Evolutionary conservation across 306 rosid genomes (phyloP).

Genomic region (Begonia fuchsioides): DNA sequence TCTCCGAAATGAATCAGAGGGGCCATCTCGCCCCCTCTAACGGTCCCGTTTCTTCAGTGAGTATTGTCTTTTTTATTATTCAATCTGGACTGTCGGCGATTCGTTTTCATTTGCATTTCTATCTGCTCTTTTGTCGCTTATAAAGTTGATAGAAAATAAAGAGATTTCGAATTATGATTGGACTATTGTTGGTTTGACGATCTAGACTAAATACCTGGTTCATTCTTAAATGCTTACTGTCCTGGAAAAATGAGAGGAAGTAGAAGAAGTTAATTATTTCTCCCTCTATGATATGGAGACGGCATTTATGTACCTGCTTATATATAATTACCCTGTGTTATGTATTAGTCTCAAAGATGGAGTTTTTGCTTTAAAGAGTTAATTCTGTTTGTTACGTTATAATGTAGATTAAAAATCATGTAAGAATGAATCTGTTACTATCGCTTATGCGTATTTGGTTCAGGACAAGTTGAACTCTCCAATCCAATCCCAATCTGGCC

Average conservation of each 20-base stretch:
- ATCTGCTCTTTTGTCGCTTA: neutral
- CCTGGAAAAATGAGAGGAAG: too few relatives aligned
- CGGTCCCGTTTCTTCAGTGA: conserved; percentile 28
- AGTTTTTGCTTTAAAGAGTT: neutral
- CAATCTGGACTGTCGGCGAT: neutral
- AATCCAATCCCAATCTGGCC: conserved; percentile 19
- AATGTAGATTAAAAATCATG: neutral
- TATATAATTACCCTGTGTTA: too few relatives aligned
- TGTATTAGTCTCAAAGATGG: too few relatives aligned
- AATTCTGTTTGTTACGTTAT: neutral
- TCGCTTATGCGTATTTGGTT: conserved; percentile 1
- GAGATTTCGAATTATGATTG: neutral
- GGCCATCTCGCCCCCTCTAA: conserved; percentile 20
- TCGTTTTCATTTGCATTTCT: neutral
- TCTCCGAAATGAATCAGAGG: conserved; percentile 22
- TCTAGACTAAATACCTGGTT: too few relatives aligned
- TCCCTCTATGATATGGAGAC: too few relatives aligned
- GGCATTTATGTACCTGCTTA: too few relatives aligned
- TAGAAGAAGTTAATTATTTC: too few relatives aligned
- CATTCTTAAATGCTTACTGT: too few relatives aligned
- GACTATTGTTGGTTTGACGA: too few relatives aligned
- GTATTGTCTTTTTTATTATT: conserved; percentile 5
- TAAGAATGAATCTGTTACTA: too few relatives aligned
- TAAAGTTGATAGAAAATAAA: conserved; percentile 1
- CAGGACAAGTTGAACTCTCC: conserved; percentile 28